A percentile compares a stretch with the other conserved stretches of the same genome.
Evolutionary conservation across 345 rosid genomes (phyloP).

Genomic region (Aquilaria sinensis): DNA sequence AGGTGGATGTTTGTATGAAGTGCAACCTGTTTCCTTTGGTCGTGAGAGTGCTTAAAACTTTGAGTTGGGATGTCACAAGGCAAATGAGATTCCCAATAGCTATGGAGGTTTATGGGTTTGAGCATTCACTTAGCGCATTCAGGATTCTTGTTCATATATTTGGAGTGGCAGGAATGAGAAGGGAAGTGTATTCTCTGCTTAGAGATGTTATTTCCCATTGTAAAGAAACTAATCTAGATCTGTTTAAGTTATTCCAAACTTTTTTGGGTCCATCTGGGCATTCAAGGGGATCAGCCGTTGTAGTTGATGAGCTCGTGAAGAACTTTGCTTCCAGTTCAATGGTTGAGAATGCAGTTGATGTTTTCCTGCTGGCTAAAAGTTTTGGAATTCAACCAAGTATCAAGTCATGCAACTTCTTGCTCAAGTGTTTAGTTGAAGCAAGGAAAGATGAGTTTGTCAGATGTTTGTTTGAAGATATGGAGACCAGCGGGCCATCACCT

Average conservation of each 20-base stretch:
- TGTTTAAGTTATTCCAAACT: conserved; percentile 25
- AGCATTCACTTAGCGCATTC: conserved; percentile 24
- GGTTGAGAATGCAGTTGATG: conserved; percentile 36
- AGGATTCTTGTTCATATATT: conserved; percentile 30
- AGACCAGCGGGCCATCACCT: conserved; percentile 38
- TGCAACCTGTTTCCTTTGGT: conserved; percentile 23
- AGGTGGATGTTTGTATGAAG: background rate
- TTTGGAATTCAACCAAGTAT: conserved; percentile 29
- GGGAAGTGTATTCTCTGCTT: conserved; percentile 38
- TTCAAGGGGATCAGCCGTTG: conserved; percentile 14
- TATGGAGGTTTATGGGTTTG: conserved; percentile 22
- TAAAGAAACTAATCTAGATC: conserved; percentile 22
- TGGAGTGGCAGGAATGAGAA: conserved; percentile 22
- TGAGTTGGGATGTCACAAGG: conserved; percentile 34
- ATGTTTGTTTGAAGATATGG: conserved; percentile 32
- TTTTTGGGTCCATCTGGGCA: conserved; percentile 26
- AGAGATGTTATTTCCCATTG: conserved; percentile 28
- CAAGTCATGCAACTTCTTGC: conserved; percentile 48
- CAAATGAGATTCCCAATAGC: conserved; percentile 20
- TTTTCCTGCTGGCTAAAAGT: conserved; percentile 22
- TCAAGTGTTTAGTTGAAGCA: conserved; percentile 42
- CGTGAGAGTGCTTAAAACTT: conserved; percentile 35
- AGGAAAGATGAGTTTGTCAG: conserved; percentile 17
- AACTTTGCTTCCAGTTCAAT: conserved; percentile 41
- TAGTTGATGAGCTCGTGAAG: conserved; percentile 36